These are phyloP conservation scores for Lasiodiplodia citricola DNA, from an alignment of 2,329 filamentous ascomycete species.

Conservation along the genomic window DNA sequence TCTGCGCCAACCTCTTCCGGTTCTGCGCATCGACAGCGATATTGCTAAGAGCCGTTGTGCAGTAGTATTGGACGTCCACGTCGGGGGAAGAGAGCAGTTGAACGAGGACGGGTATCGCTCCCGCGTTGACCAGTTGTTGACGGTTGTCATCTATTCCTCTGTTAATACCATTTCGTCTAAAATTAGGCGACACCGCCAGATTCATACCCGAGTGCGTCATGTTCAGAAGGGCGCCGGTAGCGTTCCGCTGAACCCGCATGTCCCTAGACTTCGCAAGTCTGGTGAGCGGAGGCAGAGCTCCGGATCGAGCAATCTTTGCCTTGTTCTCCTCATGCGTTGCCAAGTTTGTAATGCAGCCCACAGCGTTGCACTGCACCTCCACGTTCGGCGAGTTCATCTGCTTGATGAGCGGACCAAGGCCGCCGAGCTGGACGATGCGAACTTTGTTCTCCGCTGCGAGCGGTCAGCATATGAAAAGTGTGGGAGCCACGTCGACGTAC, in stretches of 20 bases:
- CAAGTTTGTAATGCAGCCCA: slow-evolving; percentile 97
- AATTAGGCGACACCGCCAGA: slow-evolving; percentile 15
- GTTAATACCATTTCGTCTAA: slow-evolving; percentile 30
- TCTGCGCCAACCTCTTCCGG: slow-evolving; percentile 86
- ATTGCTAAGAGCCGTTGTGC: slow-evolving; percentile 96
- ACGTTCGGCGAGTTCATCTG: slow-evolving; percentile 99
- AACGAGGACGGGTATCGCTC: slow-evolving; percentile 96
- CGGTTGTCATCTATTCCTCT: slow-evolving; percentile 81
- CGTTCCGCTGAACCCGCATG: slow-evolving; percentile 97
- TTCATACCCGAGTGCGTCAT: slow-evolving; percentile 95
- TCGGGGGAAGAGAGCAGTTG: slow-evolving; percentile 91
- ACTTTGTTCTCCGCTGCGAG: slow-evolving; percentile 94
- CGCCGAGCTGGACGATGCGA: slow-evolving; percentile 89
- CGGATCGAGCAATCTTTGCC: slow-evolving; percentile 95
- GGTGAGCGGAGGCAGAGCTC: slow-evolving; percentile 88
- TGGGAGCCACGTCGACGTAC: slow-evolving; percentile 57
- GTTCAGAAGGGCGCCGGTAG: slow-evolving; percentile 92
- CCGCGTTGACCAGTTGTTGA: slow-evolving; percentile 94
- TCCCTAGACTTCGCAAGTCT: slow-evolving; percentile 95
- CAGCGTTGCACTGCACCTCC: slow-evolving; percentile 98
- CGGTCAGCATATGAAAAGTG: slow-evolving; percentile 48
- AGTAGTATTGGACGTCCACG: slow-evolving; percentile 99
- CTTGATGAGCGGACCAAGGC: slow-evolving; percentile 87
- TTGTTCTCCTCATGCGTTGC: slow-evolving; percentile 99
- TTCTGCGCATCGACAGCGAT: slow-evolving; percentile 95